Conservation (phyloP, 805 yeast species). For the Lachancea cidri region DNA sequence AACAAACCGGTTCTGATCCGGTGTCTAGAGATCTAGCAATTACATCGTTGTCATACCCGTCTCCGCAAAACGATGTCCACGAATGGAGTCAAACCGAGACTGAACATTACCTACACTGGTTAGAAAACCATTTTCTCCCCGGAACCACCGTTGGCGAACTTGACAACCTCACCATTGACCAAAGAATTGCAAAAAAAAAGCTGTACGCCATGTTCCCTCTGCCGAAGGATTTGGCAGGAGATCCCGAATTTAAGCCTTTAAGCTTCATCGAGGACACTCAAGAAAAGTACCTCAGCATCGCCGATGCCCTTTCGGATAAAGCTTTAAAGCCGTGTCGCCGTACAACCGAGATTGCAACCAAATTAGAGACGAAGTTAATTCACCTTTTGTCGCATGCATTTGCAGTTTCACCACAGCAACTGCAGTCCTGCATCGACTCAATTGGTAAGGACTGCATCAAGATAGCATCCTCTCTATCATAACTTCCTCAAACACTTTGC, state of each 20-base stretch:
- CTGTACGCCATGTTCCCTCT: conserved; percentile 26
- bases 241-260: background rate
- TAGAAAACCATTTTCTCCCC: conserved; percentile 21
- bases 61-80: conserved; percentile 6
- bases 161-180: conserved; percentile 21
- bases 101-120: conserved; percentile 25
- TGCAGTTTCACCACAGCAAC: conserved; percentile 14
- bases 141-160: conserved; percentile 1
- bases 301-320: conserved; percentile 3
- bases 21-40: background rate
- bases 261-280: conserved; percentile 22
- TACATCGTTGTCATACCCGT: background rate
- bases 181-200: conserved; percentile 28
- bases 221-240: background rate
- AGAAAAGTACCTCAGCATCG: conserved; percentile 19
- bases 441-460: conserved; percentile 10
- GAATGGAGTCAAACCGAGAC: conserved; percentile 22
- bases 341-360: background rate
- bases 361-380: conserved; percentile 15
- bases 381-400: conserved; percentile 13
- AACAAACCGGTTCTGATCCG: background rate
- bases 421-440: conserved; percentile 11
- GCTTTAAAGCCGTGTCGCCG: background rate
- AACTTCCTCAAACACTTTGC: too few relatives aligned
- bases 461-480: too few relatives aligned